Evolutionary conservation across 116 monocot genomes (phyloP), one percentile per base, ranked within the genome.

Genomic region (Trichopus zeylanicus): DNA sequence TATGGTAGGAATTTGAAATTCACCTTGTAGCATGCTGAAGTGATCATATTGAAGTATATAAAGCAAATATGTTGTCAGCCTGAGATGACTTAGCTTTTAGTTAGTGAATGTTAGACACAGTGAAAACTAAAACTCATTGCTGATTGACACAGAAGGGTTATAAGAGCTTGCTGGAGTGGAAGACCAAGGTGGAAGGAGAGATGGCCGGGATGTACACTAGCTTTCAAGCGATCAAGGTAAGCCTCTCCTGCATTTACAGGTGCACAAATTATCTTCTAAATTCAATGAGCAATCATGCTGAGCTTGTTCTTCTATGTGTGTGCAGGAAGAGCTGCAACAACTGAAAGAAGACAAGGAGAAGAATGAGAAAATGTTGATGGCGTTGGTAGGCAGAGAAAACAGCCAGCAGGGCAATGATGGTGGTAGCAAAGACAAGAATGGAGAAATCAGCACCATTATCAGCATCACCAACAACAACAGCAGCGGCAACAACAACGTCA

Each of bases 91-190:
- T n/a, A n/a, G n/a, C n/a, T n/a, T n/a, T n/a, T n/a, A n/a, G n/a
- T n/a, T n/a, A n/a, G n/a, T n/a, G n/a, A n/a, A n/a, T n/a, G n/a
- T n/a, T n/a, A n/a, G n/a, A n/a, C n/a, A n/a, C n/a, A n/a, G n/a
- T n/a, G n/a, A n/a, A n/a, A n/a, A n/a, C n/a, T n/a, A n/a, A n/a
- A n/a, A n/a, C n/a, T n/a, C n/a, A n/a, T n/a, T n/a, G n/a, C n/a
- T n/a, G n/a, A n/a, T n/a, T n/a, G n/a, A n/a, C n/a, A n/a, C 75
- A 88, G 94, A 78, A 83, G 57, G 76, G 67, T 26, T 80, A 64
- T 32, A 57, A 72, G 60, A 72, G 7, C 8, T 59, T 95, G 73
- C 38, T 76, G 46, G 63, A 78, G 16, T 55, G 71, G 66, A 82
- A 81, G n/a, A 49, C 10, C 11, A 86, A 81, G 64, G 27, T 80